These are phyloP conservation scores for Trametes polyzona DNA, from an alignment of 1,284 basidiomycete genomes.

Conservation along the genomic window DNA sequence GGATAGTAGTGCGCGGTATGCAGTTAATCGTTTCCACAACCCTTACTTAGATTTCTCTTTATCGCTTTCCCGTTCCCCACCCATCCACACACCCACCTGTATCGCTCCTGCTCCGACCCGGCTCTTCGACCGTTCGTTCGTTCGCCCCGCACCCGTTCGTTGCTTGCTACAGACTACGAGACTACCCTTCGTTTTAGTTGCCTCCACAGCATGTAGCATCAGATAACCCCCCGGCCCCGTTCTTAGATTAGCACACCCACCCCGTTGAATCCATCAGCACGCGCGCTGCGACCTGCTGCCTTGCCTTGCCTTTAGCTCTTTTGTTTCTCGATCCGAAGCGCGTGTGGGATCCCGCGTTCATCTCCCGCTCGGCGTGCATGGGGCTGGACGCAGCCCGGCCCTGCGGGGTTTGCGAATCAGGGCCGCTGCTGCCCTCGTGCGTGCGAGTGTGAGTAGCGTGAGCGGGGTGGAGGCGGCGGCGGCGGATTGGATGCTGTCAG, in stretches of 20 bases:
- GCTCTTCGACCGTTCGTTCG: not conserved
- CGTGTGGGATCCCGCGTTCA: not conserved
- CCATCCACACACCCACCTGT: too few relatives aligned
- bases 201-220: slow-evolving; percentile 7
- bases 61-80: too few relatives aligned
- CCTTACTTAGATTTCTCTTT: not conserved
- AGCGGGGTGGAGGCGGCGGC: too few relatives aligned
- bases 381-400: not conserved
- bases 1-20: slow-evolving; percentile 22
- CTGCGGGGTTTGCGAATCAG: slow-evolving; percentile 3
- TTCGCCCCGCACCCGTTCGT: not conserved
- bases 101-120: not conserved
- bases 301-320: not conserved
- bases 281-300: not conserved
- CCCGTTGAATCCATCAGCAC: not conserved
- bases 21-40: slow-evolving; percentile 13
- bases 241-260: slow-evolving; percentile 7
- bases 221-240: not conserved
- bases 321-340: too few relatives aligned
- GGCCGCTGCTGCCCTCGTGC: not conserved
- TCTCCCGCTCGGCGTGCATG: too few relatives aligned
- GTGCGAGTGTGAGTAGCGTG: too few relatives aligned
- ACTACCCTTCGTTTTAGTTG: slow-evolving; percentile 6
- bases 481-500: not conserved
- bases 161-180: not conserved